Evolutionary conservation across 768 basidiomycete species (phyloP), one percentile per base, ranked within the genome.

Genomic region (Floccularia luteovirens): DNA sequence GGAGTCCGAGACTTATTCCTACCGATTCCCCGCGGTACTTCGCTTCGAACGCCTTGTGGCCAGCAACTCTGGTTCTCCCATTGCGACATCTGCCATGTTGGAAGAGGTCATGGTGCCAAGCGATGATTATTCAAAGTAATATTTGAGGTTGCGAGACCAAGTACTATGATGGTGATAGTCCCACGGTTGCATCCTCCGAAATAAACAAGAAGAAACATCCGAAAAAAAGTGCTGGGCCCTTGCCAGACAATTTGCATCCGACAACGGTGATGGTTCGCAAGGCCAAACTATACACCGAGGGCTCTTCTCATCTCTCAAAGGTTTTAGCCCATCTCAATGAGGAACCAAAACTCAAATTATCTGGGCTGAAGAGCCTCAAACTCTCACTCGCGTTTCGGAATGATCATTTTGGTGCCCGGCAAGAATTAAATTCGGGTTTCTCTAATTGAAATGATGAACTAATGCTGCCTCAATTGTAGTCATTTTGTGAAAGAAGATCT

Each of bases 21-120:
- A 85, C 85, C 85, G 62, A 52, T 89, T 90, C 2, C 87, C 87
- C 1, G 86, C 87, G 0, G 84, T 90, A 50, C 77, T 82, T 30
- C 87, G 71, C 47, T 64, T 75, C 10, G 81, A 62, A 41, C 87
- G 69, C 24, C 87, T 75, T 14, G 61, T 63, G 8, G 70, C 77
- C 2, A 79, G 57, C 38, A 55, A 58, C 36, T 80, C 75, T 8
- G 67, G 62, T 17, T 51, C 56, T 5, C 49, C 56, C 49, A 52
- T 57, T 23, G 24, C 21, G 13, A 37, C 24, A 16, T 19, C 22
- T 11, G 19, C 8, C 6, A 11, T 24, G 17, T 10, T 19, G 10
- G 33, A 8, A 8, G 8, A 8, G 17, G 8, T 19, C 11, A 34
- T 10, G 17, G 17, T 8, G 33, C 19, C 8, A 11, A 8, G 33